Evolutionary conservation across 2,329 filamentous ascomycete genomes (phyloP).

Genomic region (Bipolaris victoriae): DNA sequence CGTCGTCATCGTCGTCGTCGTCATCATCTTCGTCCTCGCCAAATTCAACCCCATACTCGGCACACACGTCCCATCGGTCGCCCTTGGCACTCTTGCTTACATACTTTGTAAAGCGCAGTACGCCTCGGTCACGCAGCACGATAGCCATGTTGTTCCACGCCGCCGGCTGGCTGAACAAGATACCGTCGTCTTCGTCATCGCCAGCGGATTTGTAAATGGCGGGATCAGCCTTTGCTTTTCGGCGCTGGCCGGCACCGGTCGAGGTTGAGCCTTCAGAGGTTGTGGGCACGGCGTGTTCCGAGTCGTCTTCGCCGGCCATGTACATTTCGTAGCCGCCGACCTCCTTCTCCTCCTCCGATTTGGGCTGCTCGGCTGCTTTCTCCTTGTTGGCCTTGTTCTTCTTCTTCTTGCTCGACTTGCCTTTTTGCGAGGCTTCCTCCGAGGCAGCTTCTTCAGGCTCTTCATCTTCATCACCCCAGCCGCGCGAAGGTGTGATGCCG

Average conservation of each 20-base stretch:
- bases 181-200: conserved; percentile 74
- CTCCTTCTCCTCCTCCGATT: conserved; percentile 60
- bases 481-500: conserved; percentile 80
- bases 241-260: conserved; percentile 57
- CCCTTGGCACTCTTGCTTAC: conserved; percentile 81
- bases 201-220: conserved; percentile 73
- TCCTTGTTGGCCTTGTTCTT: conserved; percentile 41
- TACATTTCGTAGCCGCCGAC: conserved; percentile 86
- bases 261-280: conserved; percentile 42
- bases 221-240: conserved; percentile 65
- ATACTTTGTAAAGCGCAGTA: conserved; percentile 95
- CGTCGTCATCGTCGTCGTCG: conserved; percentile 30
- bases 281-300: conserved; percentile 59
- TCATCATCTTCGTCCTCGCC: conserved; percentile 56
- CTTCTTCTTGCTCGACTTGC: conserved; percentile 20
- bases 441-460: conserved; percentile 58
- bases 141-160: conserved; percentile 91
- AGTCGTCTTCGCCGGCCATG: conserved; percentile 76
- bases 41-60: conserved; percentile 73
- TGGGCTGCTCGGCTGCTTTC: conserved; percentile 1
- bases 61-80: conserved; percentile 91
- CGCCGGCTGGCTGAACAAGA: conserved; percentile 71
- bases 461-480: conserved; percentile 78
- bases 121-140: conserved; percentile 84
- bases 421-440: conserved; percentile 53